These are phyloP conservation scores for Setaria italica DNA, from an alignment of 202 grass and related monocot genomes.

Conservation along the genomic window DNA sequence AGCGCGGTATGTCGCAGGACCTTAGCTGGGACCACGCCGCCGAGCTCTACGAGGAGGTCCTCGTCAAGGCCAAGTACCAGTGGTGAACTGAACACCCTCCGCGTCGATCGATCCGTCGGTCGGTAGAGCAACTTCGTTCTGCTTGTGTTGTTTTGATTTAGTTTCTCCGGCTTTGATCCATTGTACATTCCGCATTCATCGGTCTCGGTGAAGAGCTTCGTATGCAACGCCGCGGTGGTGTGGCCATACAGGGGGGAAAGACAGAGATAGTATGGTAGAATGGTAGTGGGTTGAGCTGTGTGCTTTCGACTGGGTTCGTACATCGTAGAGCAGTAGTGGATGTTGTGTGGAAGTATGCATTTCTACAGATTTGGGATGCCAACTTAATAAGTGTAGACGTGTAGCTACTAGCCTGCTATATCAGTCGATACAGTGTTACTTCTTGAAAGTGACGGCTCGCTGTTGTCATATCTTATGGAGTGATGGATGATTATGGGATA, in stretches of 20 bases:
- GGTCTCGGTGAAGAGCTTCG: background rate
- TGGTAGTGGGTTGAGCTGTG: slow-evolving; percentile 11
- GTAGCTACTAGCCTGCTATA: background rate
- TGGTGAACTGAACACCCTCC: slow-evolving; percentile 41
- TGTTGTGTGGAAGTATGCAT: background rate
- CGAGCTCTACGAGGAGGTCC: slow-evolving; percentile 67
- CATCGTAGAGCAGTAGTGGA: background rate
- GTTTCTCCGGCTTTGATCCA: background rate
- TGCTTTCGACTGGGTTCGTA: background rate
- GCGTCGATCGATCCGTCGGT: background rate
- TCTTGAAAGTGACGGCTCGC: background rate
- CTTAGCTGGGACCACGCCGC: slow-evolving; percentile 72
- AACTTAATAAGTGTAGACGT: slow-evolving; percentile 20
- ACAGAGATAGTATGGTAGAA: no score
- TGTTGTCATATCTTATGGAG: background rate
- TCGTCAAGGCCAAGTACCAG: slow-evolving; percentile 70
- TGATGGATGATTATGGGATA: background rate
- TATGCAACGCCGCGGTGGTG: background rate
- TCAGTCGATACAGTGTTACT: slow-evolving; percentile 9
- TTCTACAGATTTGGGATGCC: slow-evolving; percentile 28
- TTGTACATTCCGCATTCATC: background rate
- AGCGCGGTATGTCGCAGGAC: slow-evolving; percentile 61
- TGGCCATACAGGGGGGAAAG: background rate
- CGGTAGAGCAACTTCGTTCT: background rate
- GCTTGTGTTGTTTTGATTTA: background rate